These are phyloP conservation scores for Diutina mesorugosa DNA, from an alignment of 1,139 yeast species.

Conservation along the genomic window DNA sequence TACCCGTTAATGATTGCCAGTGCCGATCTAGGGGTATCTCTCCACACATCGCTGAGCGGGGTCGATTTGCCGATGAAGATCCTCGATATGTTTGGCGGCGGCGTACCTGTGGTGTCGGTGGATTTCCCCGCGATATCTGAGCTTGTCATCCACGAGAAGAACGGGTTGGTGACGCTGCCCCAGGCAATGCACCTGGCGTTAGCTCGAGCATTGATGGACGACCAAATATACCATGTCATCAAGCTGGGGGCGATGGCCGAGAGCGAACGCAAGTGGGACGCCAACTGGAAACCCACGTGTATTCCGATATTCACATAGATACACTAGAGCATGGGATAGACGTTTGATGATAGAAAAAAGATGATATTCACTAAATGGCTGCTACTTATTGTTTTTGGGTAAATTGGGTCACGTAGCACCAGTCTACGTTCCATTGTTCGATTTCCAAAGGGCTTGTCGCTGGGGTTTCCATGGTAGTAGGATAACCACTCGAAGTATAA, in stretches of 20 bases:
- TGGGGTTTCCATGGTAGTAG: too few relatives aligned
- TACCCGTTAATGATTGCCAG: conserved; percentile 65
- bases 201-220: conserved; percentile 29
- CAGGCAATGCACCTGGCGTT: conserved; percentile 41
- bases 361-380: not conserved
- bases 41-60: conserved; percentile 88
- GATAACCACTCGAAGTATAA: too few relatives aligned
- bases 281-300: conserved; percentile 44
- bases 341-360: too few relatives aligned
- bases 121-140: conserved; percentile 63
- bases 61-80: conserved; percentile 96
- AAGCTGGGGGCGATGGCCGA: conserved; percentile 62
- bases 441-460: not conserved
- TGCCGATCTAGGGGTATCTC: conserved; percentile 81
- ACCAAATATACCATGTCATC: conserved; percentile 19
- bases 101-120: conserved; percentile 79
- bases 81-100: conserved; percentile 92
- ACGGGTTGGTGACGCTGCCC: conserved; percentile 28
- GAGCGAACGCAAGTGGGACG: conserved; percentile 58
- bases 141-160: conserved; percentile 32
- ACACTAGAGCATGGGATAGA: too few relatives aligned
- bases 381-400: not conserved
- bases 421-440: not conserved
- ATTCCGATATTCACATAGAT: not conserved
- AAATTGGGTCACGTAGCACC: not conserved